phyloP scores from a whole-genome alignment of 139 green algal species.

The Chlamydomonas eustigma region DNA sequence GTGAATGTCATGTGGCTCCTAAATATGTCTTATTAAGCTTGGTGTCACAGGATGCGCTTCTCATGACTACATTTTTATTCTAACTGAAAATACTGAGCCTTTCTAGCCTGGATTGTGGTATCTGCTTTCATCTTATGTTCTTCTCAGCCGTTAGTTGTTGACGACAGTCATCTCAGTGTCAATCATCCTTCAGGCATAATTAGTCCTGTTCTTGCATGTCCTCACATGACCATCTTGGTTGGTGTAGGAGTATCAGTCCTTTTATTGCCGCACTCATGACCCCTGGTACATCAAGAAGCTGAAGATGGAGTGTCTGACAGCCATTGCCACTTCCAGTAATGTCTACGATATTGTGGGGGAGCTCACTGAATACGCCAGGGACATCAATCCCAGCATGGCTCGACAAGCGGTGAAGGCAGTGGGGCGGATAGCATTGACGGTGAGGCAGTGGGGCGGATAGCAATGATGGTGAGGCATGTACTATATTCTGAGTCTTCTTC shows the following conservation, averaged over 20 bases:
- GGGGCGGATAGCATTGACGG: slow-evolving; percentile 59
- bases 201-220: too few species aligned
- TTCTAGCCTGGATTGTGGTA: too few species aligned
- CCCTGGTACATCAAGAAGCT: slow-evolving; percentile 90
- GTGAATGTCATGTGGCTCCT: too few species aligned
- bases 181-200: too few species aligned
- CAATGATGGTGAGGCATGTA: slow-evolving; percentile 42
- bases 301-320: slow-evolving; percentile 90
- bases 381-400: slow-evolving; percentile 66
- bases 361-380: slow-evolving; percentile 69
- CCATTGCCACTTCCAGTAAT: slow-evolving; percentile 77
- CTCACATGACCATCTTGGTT: too few species aligned
- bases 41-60: too few species aligned
- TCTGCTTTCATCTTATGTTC: too few species aligned
- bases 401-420: slow-evolving; percentile 72
- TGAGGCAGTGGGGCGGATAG: slow-evolving; percentile 61
- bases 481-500: neutral
- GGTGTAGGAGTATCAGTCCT: slow-evolving; percentile 71
- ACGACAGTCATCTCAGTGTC: too few species aligned
- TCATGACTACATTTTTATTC: too few species aligned
- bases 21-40: too few species aligned
- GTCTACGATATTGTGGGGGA: slow-evolving; percentile 92
- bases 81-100: too few species aligned
- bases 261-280: slow-evolving; percentile 91
- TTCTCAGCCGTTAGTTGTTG: too few species aligned